Conservation (phyloP, 2,329 filamentous ascomycete species). For the Cladophialophora psammophila region DNA sequence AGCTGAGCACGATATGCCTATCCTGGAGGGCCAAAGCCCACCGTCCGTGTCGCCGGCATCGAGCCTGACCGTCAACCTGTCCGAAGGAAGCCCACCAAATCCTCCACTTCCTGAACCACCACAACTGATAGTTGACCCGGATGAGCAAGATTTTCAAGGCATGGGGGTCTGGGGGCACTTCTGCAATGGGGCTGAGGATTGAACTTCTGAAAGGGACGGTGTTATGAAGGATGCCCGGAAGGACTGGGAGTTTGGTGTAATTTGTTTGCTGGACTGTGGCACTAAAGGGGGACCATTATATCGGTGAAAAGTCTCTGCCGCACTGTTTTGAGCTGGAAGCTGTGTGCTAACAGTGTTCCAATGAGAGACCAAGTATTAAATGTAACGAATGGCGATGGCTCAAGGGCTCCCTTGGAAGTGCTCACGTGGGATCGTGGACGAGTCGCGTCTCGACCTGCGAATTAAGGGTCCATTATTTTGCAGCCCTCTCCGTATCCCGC, state of each 20-base stretch:
- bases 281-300: background rate
- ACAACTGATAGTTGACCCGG: constrained; percentile 3
- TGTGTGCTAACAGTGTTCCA: background rate
- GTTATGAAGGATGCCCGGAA: background rate
- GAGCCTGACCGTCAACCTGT: constrained; percentile 21
- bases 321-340: background rate
- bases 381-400: background rate
- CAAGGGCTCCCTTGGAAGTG: background rate
- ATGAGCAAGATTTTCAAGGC: constrained; percentile 18
- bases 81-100: background rate
- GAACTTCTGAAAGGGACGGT: background rate
- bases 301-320: background rate
- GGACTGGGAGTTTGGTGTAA: background rate
- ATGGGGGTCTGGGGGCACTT: constrained; percentile 13
- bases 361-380: background rate
- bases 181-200: background rate
- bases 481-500: background rate
- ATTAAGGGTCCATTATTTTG: background rate
- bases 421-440: background rate
- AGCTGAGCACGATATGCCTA: background rate
- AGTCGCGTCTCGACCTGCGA: background rate
- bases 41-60: constrained; percentile 12
- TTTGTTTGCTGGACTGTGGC: background rate
- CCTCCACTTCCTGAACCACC: constrained; percentile 11
- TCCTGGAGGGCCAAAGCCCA: background rate